Percentiles rank a stretch among this genome's conserved stretches.
These are phyloP conservation scores for Peniophora sp. DNA, from an alignment of 1,284 basidiomycete genomes.

Conservation along the genomic window DNA sequence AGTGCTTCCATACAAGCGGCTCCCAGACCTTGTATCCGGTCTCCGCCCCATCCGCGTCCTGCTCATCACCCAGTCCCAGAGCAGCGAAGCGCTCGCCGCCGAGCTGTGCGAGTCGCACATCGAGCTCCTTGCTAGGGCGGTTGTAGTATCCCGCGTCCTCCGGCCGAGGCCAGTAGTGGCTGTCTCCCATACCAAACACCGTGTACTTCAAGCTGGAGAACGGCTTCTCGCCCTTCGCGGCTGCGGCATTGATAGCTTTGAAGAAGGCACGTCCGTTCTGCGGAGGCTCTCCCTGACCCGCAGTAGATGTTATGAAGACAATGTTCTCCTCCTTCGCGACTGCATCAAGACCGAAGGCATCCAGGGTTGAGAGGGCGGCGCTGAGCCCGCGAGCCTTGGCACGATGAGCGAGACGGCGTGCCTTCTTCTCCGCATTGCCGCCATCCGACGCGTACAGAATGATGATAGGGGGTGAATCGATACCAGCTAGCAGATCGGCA, in stretches of 20 bases:
- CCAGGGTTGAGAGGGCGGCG: slow-evolving; percentile 64
- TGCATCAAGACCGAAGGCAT: slow-evolving; percentile 71
- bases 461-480: slow-evolving; percentile 87
- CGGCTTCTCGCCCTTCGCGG: slow-evolving; percentile 43
- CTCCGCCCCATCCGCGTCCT: slow-evolving; percentile 93
- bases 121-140: slow-evolving; percentile 91
- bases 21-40: slow-evolving; percentile 98
- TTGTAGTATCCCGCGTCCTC: slow-evolving; percentile 98
- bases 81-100: slow-evolving; percentile 68
- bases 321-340: slow-evolving; percentile 73
- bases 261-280: slow-evolving; percentile 92
- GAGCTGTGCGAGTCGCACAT: slow-evolving; percentile 68
- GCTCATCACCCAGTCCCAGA: slow-evolving; percentile 91
- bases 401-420: slow-evolving; percentile 80
- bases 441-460: slow-evolving; percentile 93
- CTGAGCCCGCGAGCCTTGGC: slow-evolving; percentile 85
- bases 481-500: slow-evolving; percentile 74
- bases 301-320: slow-evolving; percentile 87
- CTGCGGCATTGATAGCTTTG: slow-evolving; percentile 76
- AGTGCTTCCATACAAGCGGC: slow-evolving; percentile 85
- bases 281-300: slow-evolving; percentile 97
- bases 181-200: slow-evolving; percentile 96
- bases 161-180: slow-evolving; percentile 97
- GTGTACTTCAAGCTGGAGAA: slow-evolving; percentile 64
- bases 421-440: slow-evolving; percentile 91